Percentiles rank a stretch among this genome's conserved stretches.
Evolutionary conservation across 2,329 filamentous ascomycete genomes (phyloP).

Genomic region (Fusarium bulbicola): DNA sequence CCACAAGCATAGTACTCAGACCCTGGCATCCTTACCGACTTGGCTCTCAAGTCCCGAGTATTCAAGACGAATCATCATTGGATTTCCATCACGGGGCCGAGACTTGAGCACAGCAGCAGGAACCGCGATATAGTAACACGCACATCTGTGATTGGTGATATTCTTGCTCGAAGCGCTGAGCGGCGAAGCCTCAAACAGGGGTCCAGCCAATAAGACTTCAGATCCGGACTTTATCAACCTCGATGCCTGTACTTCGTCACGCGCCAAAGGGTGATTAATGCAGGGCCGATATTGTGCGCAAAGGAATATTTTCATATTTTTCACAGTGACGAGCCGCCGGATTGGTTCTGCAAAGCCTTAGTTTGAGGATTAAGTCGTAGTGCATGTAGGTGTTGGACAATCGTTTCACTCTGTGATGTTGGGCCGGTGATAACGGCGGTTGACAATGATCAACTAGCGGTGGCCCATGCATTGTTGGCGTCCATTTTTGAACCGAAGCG

Average conservation of each 20-base stretch:
- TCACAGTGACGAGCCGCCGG: conserved; percentile 28
- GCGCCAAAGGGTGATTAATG: conserved; percentile 39
- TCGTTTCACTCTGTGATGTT: conserved; percentile 32
- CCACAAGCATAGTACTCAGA: conserved; percentile 23
- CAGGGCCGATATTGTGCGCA: conserved; percentile 30
- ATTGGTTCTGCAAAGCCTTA: conserved; percentile 32
- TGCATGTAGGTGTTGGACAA: conserved; percentile 28
- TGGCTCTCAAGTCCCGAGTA: conserved; percentile 24
- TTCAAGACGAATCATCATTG: conserved; percentile 33
- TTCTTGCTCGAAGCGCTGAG: conserved; percentile 44
- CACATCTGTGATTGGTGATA: conserved; percentile 42
- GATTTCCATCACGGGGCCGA: conserved; percentile 25
- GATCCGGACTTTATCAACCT: not conserved
- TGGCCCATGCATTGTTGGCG: conserved; percentile 23
- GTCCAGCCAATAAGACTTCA: conserved; percentile 41
- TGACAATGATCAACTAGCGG: conserved; percentile 5
- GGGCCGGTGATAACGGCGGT: conserved; percentile 8
- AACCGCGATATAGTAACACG: conserved; percentile 17
- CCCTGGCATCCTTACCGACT: conserved; percentile 17
- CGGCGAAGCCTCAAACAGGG: conserved; percentile 30
- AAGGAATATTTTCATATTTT: conserved; percentile 13
- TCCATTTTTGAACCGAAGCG: conserved; percentile 31
- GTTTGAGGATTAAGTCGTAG: conserved; percentile 20
- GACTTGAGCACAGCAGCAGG: conserved; percentile 26
- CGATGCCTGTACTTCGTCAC: conserved; percentile 33